Evolutionary conservation across 345 rosid genomes (phyloP).

Genomic region (Dipteronia sinensis): DNA sequence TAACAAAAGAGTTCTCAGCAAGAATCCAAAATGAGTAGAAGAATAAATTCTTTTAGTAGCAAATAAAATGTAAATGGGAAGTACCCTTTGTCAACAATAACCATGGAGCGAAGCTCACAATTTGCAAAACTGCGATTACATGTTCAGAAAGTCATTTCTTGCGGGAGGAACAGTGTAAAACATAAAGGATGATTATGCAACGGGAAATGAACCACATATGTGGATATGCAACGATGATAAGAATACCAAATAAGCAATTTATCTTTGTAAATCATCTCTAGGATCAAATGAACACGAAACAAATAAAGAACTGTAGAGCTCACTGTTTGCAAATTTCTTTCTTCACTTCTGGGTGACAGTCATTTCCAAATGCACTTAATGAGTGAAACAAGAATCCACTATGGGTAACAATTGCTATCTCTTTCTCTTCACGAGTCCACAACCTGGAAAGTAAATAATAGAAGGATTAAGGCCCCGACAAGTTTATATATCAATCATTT

Average conservation of each 20-base stretch:
- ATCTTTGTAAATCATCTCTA: background rate
- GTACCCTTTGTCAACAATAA: constrained; percentile 80
- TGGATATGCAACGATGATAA: background rate
- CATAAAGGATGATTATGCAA: background rate
- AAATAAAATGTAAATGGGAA: background rate
- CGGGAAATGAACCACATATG: background rate
- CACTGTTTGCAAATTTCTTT: constrained; percentile 78
- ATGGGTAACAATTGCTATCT: constrained; percentile 96
- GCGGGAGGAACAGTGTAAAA: background rate
- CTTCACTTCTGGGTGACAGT: constrained; percentile 76
- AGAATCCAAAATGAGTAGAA: constrained; percentile 15
- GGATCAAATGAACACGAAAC: background rate
- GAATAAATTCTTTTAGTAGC: background rate
- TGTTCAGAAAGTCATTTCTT: constrained; percentile 16
- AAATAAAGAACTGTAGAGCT: constrained; percentile 25
- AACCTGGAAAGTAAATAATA: constrained; percentile 53
- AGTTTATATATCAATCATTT: background rate
- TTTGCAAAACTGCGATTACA: constrained; percentile 72
- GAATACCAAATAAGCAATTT: background rate
- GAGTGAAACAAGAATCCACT: constrained; percentile 92
- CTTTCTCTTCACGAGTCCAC: constrained; percentile 95
- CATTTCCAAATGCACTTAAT: constrained; percentile 65
- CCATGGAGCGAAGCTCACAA: constrained; percentile 96
- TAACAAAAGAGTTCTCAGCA: background rate
- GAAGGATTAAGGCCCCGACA: background rate